A percentile compares a stretch with the other conserved stretches of the same genome.
Evolutionary conservation across 163 green algal species (phyloP).

Genomic region (Scenedesmus sp.): DNA sequence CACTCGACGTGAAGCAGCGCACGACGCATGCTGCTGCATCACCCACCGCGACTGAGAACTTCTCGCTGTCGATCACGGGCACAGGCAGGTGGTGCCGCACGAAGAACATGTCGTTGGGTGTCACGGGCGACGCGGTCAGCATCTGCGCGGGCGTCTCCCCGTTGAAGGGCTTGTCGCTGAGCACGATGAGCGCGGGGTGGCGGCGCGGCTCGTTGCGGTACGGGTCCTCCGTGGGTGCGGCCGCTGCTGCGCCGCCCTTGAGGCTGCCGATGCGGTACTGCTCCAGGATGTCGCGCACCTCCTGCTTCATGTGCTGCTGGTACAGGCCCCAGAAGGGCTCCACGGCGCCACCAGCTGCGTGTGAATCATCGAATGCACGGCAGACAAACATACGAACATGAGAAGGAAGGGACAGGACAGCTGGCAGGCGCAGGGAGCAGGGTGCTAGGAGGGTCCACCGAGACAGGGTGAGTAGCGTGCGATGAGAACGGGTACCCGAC

Average conservation of each 20-base stretch:
- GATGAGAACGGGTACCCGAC: too few species aligned
- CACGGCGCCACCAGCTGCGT: conserved; percentile 83
- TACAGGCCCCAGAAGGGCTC: conserved; percentile 95
- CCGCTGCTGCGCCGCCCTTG: conserved; percentile 7
- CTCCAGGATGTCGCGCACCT: conserved; percentile 80
- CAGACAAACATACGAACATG: not conserved
- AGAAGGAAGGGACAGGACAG: too few species aligned
- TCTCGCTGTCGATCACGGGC: conserved; percentile 73
- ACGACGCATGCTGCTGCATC: not conserved
- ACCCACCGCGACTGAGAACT: conserved; percentile 62
- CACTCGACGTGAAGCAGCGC: too few species aligned
- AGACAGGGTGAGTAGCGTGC: too few species aligned
- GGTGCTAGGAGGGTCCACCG: not conserved
- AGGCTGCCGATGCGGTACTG: conserved; percentile 87
- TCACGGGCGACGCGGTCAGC: conserved; percentile 76
- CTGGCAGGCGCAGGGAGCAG: not conserved
- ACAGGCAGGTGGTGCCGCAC: conserved; percentile 94
- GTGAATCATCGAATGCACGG: too few species aligned
- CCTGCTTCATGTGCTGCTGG: conserved; percentile 83
- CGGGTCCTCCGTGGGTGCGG: conserved; percentile 62
- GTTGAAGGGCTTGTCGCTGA: conserved; percentile 79
- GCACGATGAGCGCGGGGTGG: conserved; percentile 76
- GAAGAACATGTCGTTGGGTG: conserved; percentile 90
- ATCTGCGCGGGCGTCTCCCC: conserved; percentile 81
- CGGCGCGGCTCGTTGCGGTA: conserved; percentile 80